phyloP scores from a whole-genome alignment of 192 early-diverging fungal species.

The Backusella mclennaniae region DNA sequence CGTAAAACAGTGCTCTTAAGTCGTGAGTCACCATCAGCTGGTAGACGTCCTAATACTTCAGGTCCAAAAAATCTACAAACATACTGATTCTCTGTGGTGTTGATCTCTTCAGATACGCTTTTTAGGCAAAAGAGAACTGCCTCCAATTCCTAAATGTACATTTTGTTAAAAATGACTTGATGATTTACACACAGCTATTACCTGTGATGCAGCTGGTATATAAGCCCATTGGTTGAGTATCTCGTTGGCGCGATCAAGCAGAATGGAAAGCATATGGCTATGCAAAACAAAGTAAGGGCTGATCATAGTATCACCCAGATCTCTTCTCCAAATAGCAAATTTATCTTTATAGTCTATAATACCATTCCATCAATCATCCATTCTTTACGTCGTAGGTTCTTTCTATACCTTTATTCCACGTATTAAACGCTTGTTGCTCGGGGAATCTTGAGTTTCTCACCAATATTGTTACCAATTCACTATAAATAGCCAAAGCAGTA shows the following conservation, averaged over 20 bases:
- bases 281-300: conserved; percentile 67
- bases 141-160: conserved; percentile 39
- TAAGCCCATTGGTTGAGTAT: conserved; percentile 15
- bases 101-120: conserved; percentile 65
- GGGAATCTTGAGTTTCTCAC: conserved; percentile 60
- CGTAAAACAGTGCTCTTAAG: conserved; percentile 45
- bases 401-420: conserved; percentile 50
- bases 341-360: conserved; percentile 51
- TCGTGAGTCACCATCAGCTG: conserved; percentile 34
- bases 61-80: conserved; percentile 61
- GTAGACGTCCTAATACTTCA: conserved; percentile 50
- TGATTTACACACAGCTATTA: not conserved
- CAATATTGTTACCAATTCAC: conserved; percentile 50
- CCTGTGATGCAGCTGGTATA: conserved; percentile 1
- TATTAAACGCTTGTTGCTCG: conserved; percentile 45
- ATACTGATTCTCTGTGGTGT: conserved; percentile 46
- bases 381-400: not conserved
- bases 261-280: conserved; percentile 47
- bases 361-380: not conserved
- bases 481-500: conserved; percentile 47
- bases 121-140: conserved; percentile 64
- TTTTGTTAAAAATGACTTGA: not conserved
- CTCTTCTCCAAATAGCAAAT: conserved; percentile 63
- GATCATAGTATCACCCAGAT: conserved; percentile 72
- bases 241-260: conserved; percentile 9